Conservation (phyloP, 768 basidiomycete species). For the Roridomyces roridus region DNA sequence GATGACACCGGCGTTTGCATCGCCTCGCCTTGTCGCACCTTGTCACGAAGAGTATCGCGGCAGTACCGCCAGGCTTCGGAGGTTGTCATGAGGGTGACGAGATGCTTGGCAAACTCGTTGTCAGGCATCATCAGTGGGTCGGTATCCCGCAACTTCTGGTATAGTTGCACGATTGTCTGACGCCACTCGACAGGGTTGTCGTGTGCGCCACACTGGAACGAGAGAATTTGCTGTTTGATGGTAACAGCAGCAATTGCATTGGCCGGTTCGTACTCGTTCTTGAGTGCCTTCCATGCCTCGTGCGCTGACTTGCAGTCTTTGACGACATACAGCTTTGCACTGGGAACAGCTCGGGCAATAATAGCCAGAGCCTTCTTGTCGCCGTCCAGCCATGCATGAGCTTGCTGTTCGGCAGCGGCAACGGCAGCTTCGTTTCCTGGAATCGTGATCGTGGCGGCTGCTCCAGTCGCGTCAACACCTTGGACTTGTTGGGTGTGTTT, state of each 20-base stretch:
- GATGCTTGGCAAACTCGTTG: conserved; percentile 3
- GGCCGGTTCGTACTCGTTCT: conserved; percentile 1
- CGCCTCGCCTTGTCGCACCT: background rate
- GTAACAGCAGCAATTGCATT: background rate
- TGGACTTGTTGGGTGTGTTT: background rate
- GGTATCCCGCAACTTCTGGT: too few relatives aligned
- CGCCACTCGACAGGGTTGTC: background rate
- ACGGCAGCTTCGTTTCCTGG: conserved; percentile 8
- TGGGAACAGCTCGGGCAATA: conserved; percentile 10
- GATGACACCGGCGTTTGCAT: background rate
- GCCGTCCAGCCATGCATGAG: background rate
- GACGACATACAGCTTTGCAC: conserved; percentile 4
- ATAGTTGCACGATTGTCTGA: too few relatives aligned
- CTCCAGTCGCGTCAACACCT: conserved; percentile 3
- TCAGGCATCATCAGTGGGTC: too few relatives aligned
- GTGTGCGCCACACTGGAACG: background rate
- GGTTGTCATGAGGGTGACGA: conserved; percentile 4
- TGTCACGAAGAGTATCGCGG: too few relatives aligned
- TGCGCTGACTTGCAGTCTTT: background rate
- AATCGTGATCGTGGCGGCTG: background rate
- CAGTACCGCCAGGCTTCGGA: background rate
- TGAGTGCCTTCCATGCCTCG: conserved; percentile 7
- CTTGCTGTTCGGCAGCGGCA: background rate
- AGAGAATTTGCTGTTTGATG: background rate
- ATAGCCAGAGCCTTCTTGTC: conserved; percentile 6